These are phyloP conservation scores for Dorcoceras hygrometricum DNA, from an alignment of 257 asterid species.

Conservation along the genomic window DNA sequence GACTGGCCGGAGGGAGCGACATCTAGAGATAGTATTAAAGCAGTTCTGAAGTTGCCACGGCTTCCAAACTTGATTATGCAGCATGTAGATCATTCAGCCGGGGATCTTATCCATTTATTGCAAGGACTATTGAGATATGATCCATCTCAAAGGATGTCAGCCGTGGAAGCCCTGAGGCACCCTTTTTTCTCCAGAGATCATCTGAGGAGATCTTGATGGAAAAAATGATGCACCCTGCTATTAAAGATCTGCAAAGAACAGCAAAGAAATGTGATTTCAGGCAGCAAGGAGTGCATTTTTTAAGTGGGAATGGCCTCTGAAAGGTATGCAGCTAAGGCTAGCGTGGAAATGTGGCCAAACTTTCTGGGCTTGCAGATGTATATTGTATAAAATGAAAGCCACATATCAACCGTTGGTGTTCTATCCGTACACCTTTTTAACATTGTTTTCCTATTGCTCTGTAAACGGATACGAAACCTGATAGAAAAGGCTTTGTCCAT, in stretches of 20 bases:
- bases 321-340: background rate
- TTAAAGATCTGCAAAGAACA: conserved; percentile 21
- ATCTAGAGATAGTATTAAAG: conserved; percentile 77
- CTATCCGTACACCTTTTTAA: background rate
- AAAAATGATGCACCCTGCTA: background rate
- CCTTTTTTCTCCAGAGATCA: conserved; percentile 67
- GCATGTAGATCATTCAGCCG: conserved; percentile 90
- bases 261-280: conserved; percentile 12
- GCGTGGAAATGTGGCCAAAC: background rate
- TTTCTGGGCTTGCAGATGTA: background rate
- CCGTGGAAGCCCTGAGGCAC: conserved; percentile 68
- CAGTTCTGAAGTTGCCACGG: conserved; percentile 69
- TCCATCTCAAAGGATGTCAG: conserved; percentile 68
- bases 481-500: no score
- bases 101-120: conserved; percentile 70
- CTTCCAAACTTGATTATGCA: conserved; percentile 88
- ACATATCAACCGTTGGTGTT: background rate
- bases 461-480: background rate
- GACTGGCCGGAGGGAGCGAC: conserved; percentile 93
- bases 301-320: background rate
- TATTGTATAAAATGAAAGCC: background rate
- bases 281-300: background rate
- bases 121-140: conserved; percentile 84
- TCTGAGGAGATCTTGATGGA: conserved; percentile 22
- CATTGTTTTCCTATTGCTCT: background rate